A percentile compares a stretch with the other conserved stretches of the same genome.
Conservation (phyloP, 2,329 filamentous ascomycete genomes). For the Hymenoscyphus albidus region DNA sequence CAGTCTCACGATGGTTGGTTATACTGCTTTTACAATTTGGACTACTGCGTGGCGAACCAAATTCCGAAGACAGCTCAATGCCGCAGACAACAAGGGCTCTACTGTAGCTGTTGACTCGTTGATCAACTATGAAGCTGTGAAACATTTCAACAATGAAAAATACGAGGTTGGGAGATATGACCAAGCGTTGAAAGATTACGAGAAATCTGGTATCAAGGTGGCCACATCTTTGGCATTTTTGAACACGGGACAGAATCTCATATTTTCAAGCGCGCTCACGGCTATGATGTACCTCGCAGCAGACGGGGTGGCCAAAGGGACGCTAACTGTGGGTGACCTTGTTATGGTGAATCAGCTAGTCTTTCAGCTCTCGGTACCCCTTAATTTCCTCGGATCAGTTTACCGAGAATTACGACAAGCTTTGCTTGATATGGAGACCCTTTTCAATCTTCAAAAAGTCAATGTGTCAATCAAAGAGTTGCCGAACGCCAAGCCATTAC, state of each 20-base stretch:
- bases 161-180: constrained; percentile 92
- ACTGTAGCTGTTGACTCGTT: constrained; percentile 94
- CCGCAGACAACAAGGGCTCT: constrained; percentile 90
- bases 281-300: constrained; percentile 98
- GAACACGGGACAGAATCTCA: constrained; percentile 94
- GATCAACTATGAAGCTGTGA: constrained; percentile 98
- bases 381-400: constrained; percentile 97
- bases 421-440: constrained; percentile 94
- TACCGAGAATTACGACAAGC: constrained; percentile 95
- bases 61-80: constrained; percentile 91
- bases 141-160: constrained; percentile 99
- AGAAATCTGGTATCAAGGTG: constrained; percentile 94
- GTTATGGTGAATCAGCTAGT: constrained; percentile 99
- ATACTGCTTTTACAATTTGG: constrained; percentile 93
- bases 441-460: constrained; percentile 96
- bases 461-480: constrained; percentile 82
- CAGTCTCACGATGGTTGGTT: constrained; percentile 83
- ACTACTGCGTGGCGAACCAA: constrained; percentile 97
- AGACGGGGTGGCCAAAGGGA: constrained; percentile 77
- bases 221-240: constrained; percentile 89
- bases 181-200: constrained; percentile 77
- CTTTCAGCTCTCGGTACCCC: constrained; percentile 92
- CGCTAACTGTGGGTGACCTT: constrained; percentile 86
- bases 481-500: constrained; percentile 67
- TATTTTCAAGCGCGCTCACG: constrained; percentile 90